These are phyloP conservation scores for Pseudotsuga menziesii DNA, from an alignment of 75 land plant species.

Conservation along the genomic window DNA sequence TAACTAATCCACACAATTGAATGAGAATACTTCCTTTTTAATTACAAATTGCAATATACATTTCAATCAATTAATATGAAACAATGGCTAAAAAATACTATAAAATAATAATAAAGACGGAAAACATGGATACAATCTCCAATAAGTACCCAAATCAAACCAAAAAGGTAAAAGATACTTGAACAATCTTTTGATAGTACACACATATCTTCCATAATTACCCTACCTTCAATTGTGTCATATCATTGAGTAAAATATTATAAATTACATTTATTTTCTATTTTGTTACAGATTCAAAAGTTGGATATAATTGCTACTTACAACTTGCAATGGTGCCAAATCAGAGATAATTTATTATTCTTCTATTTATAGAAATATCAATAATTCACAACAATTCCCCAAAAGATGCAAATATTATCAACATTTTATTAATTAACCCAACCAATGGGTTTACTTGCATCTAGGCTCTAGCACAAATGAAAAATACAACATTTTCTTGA, in stretches of 20 bases:
- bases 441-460: not conserved
- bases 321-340: not conserved
- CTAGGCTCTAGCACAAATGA: not conserved
- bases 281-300: conserved; percentile 1
- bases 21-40: no score
- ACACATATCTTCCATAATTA: not conserved
- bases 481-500: no score
- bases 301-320: not conserved
- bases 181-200: not conserved
- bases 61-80: no score
- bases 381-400: not conserved
- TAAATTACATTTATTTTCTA: not conserved
- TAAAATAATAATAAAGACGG: no score
- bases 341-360: not conserved
- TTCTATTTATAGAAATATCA: not conserved
- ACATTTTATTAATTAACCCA: not conserved
- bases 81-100: no score
- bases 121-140: no score
- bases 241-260: not conserved
- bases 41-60: no score
- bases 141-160: not conserved
- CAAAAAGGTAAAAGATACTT: not conserved
- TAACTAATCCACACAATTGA: no score
- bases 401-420: conserved; percentile 2
- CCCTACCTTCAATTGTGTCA: not conserved